Base-by-base conservation (phyloP, 2,329 filamentous ascomycete genomes). In the Endoconidiophora polonica region DNA sequence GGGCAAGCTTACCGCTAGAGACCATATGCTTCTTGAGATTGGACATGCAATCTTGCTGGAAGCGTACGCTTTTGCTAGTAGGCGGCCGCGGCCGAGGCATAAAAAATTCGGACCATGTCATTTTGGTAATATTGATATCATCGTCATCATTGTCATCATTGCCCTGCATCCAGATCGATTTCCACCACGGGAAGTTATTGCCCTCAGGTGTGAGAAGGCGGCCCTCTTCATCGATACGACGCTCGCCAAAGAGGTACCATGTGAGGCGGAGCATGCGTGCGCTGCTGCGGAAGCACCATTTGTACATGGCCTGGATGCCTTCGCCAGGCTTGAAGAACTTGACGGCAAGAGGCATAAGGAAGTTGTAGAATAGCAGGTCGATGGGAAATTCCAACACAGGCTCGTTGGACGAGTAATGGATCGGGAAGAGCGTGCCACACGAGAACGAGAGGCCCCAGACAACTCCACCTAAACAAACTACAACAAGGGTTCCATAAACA, bases 301-400 rank as follows among this genome's bases (percentile, higher is more conserved):
- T 81, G 62, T 94, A 98, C 71, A 95, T 81, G 49, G 74, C 70
- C 57, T 94, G 83, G 2, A 98, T 69, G 0, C 78, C 82, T 59
- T 94, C 83, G 47, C 85, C 86, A 2, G 90, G 88, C 60, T 83
- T 85, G 64, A 94, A 81, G 57, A 86, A 80, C 57, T 77, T 82
- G 57, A 96, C 77, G 10, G 88, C 80, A 45, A 94, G 67, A 0
- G 91, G 91, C 71, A 95, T 91, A 44, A 95, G 69, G 62, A 95
- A 94, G 64, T 96, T 96, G 72, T 95, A 98, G 62, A 96, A 91
- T 14, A 98, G 69, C 2, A 98, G 71, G 60, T 98, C 90, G 54
- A 94, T 77, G 0, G 91, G 91, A 56, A 98, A 96, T 61, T 96
- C 91, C 44, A 96, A 70, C 0, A 94, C 83, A 0, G 91, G 88